Evolutionary conservation across 2,329 filamentous ascomycete species (phyloP).

Genomic region (Oidium heveae): DNA sequence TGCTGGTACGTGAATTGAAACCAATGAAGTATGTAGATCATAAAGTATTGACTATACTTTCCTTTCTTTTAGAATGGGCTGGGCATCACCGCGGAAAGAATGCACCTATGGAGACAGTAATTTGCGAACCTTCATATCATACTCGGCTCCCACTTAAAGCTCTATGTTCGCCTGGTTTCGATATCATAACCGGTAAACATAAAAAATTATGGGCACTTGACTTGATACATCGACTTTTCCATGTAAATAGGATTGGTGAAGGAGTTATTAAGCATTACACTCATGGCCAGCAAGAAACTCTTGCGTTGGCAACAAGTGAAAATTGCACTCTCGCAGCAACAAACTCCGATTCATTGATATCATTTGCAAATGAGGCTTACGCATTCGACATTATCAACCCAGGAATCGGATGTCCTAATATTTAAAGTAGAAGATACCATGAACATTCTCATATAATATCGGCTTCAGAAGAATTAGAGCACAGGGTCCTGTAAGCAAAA

Average conservation of each 20-base stretch:
- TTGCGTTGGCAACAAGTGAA: conserved; percentile 14
- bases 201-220: conserved; percentile 42
- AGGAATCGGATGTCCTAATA: conserved; percentile 28
- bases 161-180: conserved; percentile 38
- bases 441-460: not conserved
- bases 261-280: conserved; percentile 34
- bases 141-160: conserved; percentile 29
- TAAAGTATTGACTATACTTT: conserved; percentile 10
- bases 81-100: conserved; percentile 44
- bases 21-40: conserved; percentile 16
- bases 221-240: conserved; percentile 39
- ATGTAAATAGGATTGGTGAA: conserved; percentile 35
- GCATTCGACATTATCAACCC: conserved; percentile 38
- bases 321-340: conserved; percentile 16
- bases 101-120: conserved; percentile 40
- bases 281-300: conserved; percentile 27
- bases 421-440: conserved; percentile 15
- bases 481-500: no score
- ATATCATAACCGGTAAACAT: conserved; percentile 26
- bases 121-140: conserved; percentile 36
- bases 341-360: conserved; percentile 38
- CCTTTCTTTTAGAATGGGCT: conserved; percentile 25
- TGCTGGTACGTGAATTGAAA: not conserved
- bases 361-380: conserved; percentile 43
- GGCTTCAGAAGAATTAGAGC: no score